Conservation (phyloP, 2,329 filamentous ascomycete genomes). For the Fusarium sp. region DNA sequence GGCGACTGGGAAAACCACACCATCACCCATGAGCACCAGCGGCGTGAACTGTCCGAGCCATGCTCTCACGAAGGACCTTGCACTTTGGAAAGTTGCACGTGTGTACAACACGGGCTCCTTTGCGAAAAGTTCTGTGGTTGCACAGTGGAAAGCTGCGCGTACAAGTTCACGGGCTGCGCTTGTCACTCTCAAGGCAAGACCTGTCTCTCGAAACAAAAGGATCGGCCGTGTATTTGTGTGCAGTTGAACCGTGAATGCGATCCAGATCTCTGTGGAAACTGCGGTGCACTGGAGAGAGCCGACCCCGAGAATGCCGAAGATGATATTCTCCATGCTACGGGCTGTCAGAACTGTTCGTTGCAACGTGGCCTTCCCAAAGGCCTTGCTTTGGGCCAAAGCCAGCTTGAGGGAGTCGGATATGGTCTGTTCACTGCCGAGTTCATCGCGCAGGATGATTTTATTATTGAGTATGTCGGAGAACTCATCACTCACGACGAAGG, state of each 20-base stretch:
- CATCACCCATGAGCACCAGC: slow-evolving; percentile 65
- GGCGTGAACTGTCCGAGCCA: slow-evolving; percentile 70
- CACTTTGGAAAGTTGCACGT: slow-evolving; percentile 69
- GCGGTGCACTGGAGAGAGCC: slow-evolving; percentile 76
- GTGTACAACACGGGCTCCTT: slow-evolving; percentile 69
- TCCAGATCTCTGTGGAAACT: slow-evolving; percentile 77
- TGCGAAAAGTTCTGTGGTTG: slow-evolving; percentile 81
- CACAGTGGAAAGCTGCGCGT: slow-evolving; percentile 67
- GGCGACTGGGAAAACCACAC: slow-evolving; percentile 69
- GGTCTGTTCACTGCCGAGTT: slow-evolving; percentile 79
- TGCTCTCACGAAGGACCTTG: slow-evolving; percentile 79
- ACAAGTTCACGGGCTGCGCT: slow-evolving; percentile 75
- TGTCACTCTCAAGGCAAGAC: slow-evolving; percentile 72
- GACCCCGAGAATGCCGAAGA: slow-evolving; percentile 76
- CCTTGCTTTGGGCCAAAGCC: slow-evolving; percentile 77
- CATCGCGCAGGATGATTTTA: slow-evolving; percentile 75
- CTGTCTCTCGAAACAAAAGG: slow-evolving; percentile 67
- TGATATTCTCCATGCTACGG: slow-evolving; percentile 64
- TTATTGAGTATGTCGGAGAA: slow-evolving; percentile 86
- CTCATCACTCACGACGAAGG: slow-evolving; percentile 78
- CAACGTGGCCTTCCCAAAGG: slow-evolving; percentile 76
- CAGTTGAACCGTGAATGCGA: slow-evolving; percentile 84
- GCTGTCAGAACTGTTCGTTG: slow-evolving; percentile 79
- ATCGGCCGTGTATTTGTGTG: slow-evolving; percentile 76
- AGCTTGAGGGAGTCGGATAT: slow-evolving; percentile 76